Conservation (phyloP, 2,329 filamentous ascomycete genomes). For the Microsporum audouinii region DNA sequence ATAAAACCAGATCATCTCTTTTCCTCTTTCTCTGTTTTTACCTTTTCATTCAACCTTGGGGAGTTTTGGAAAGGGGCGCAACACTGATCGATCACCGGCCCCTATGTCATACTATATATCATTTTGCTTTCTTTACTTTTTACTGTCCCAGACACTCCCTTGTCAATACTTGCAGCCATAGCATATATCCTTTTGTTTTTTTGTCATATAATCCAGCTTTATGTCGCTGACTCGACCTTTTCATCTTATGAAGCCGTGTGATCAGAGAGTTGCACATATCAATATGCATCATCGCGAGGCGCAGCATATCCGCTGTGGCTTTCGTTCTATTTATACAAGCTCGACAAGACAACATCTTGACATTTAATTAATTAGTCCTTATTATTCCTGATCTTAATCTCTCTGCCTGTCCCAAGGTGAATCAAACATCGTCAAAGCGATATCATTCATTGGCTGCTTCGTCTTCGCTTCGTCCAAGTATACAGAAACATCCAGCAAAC, state of each 20-base stretch:
- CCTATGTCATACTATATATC: not conserved
- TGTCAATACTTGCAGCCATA: not conserved
- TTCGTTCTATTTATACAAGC: not conserved
- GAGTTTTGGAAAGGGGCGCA: slow-evolving; percentile 1
- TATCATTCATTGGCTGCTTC: not conserved
- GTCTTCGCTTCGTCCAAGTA: not conserved
- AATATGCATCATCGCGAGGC: not conserved
- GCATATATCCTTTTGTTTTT: not conserved
- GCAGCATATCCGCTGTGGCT: slow-evolving; percentile 3
- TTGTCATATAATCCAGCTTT: not conserved
- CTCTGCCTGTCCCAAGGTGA: not conserved
- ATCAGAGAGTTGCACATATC: not conserved
- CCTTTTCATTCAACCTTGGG: not conserved
- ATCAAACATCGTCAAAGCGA: not conserved
- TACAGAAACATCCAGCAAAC: not conserved
- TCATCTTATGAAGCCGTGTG: not conserved
- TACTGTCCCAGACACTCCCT: not conserved
- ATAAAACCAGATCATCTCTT: not conserved
- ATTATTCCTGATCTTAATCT: not conserved
- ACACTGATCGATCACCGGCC: not conserved
- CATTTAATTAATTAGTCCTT: not conserved
- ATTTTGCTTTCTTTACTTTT: not conserved
- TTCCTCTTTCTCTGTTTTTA: not conserved
- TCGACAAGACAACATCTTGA: not conserved
- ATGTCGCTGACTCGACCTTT: not conserved